Base-by-base conservation (phyloP, 371 early-diverging fungal genomes). In the Apophysomyces trapeziformis region DNA sequence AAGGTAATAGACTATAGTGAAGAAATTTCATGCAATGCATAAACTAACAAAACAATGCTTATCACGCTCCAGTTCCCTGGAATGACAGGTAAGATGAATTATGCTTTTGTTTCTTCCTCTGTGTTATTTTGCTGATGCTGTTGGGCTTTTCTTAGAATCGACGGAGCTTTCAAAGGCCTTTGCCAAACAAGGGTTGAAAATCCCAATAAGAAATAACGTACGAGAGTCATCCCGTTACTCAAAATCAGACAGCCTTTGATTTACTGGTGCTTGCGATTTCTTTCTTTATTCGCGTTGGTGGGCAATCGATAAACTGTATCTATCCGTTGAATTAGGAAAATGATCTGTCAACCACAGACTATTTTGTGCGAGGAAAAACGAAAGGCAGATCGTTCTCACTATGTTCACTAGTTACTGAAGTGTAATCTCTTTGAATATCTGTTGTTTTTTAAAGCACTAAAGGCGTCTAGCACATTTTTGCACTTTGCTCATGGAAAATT, bases 171-270 rank as follows among this genome's bases (percentile, higher is more conserved):
- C 95, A 13, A 90, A 93, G 67, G 85, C 89, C 8, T 92, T 96
- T 82, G 95, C 97, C 2, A 92, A 92, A 58, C 97, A 96, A 68
- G 97, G 97, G 0, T 78, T 96, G 57, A 95, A 95, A 70, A 95
- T 96, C 65, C 92, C 95, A 2, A 94, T 96, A 70, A 86, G 96
- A 41, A 96, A 95, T 65, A 94, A 95, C 70, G 84, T 50, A 26
- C 54, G 54, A 50, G 32, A 50, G 35, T 50, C 54, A 5, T 50
- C 54, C 5, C 54, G 54, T 1, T 50, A 50, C 54, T 50, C 54
- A 8, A 50, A 50, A 50, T 50, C 54, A 26, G 54, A 50, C 9
- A 50, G 21, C 21, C 16, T 50, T 50, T 50, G 54, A 50, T 50
- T 16, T 50, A 21, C 21, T 21, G 4, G 21, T 50, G 54, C 54